Conservation (phyloP, 2,329 filamentous ascomycete species). For the Aphanocladium album region DNA sequence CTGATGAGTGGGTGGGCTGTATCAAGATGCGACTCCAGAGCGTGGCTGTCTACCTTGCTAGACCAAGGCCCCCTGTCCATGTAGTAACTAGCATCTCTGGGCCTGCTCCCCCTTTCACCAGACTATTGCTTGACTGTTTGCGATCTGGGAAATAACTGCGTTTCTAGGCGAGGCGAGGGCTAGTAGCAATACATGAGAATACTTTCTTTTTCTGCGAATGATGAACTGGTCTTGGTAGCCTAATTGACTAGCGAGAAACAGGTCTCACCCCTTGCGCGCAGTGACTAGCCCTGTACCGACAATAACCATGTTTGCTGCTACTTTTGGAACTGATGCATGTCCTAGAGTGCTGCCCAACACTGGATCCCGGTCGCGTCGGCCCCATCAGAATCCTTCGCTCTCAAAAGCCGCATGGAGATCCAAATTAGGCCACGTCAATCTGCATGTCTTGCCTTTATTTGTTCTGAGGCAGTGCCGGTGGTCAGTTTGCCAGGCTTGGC, state of each 20-base stretch:
- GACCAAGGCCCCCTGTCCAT: background rate
- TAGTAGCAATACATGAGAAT: background rate
- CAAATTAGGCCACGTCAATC: background rate
- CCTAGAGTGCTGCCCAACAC: background rate
- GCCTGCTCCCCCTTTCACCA: background rate
- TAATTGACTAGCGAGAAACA: background rate
- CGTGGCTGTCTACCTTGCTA: background rate
- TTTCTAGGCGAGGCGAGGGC: background rate
- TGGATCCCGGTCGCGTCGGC: background rate
- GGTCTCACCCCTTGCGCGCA: too few relatives aligned
- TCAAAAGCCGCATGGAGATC: background rate
- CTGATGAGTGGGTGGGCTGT: background rate
- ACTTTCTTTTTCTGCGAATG: background rate
- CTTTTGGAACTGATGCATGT: background rate
- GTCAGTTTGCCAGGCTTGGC: background rate
- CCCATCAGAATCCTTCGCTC: background rate
- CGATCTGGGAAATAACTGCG: background rate
- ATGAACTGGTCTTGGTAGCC: background rate
- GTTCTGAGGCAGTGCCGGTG: background rate
- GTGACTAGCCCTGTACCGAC: background rate
- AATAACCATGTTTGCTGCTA: background rate
- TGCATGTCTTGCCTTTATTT: conserved; percentile 1
- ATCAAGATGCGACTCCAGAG: background rate
- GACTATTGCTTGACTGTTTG: background rate
- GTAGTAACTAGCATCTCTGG: background rate